Conservation (phyloP, 2,329 filamentous ascomycete genomes). For the Apiospora kogelbergensis region DNA sequence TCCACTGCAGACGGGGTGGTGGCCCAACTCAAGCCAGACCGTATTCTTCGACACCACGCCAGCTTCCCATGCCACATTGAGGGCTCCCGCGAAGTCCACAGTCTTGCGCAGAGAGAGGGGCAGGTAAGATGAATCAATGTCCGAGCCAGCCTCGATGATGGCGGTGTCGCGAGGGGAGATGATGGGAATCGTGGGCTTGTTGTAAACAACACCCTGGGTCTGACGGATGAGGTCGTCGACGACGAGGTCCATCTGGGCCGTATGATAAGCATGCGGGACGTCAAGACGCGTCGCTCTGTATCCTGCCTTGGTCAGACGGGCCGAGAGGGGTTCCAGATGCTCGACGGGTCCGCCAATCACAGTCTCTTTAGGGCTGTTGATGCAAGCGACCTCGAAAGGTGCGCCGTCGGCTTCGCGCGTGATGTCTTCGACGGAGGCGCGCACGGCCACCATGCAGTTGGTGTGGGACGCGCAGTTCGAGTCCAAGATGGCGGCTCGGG, state of each 20-base stretch:
- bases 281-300: conserved; percentile 46
- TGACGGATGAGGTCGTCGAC: conserved; percentile 55
- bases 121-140: neutral
- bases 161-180: conserved; percentile 23
- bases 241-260: conserved; percentile 53
- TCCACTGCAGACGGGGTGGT: conserved; percentile 61
- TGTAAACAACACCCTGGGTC: conserved; percentile 34
- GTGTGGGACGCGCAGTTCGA: neutral
- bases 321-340: conserved; percentile 47
- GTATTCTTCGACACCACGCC: conserved; percentile 49
- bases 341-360: conserved; percentile 55
- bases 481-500: conserved; percentile 40
- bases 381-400: conserved; percentile 51
- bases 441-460: conserved; percentile 56
- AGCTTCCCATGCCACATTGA: conserved; percentile 42
- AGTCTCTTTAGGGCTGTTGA: conserved; percentile 63
- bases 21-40: conserved; percentile 67
- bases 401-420: conserved; percentile 18
- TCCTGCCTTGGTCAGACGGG: conserved; percentile 30
- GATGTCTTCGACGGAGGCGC: conserved; percentile 41
- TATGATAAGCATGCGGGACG: conserved; percentile 56
- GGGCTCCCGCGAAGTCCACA: conserved; percentile 62
- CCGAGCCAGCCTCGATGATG: conserved; percentile 33
- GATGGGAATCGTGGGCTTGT: conserved; percentile 50
- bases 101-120: conserved; percentile 55